Evolutionary conservation across 306 rosid genomes (phyloP).

Genomic region (Acacia confusa): DNA sequence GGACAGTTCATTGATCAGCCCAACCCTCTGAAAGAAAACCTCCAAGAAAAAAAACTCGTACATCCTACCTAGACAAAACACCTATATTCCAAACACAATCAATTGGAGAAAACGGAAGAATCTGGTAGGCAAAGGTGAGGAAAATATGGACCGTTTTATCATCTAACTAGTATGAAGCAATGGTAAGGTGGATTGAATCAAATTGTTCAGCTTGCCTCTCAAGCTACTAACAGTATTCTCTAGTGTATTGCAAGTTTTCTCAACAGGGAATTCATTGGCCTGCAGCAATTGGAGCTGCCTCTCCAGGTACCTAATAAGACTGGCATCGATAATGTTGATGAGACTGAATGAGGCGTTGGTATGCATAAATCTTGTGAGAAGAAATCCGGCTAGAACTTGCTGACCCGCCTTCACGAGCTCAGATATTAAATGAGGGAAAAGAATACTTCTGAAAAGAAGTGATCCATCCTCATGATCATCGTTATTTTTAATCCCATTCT

Average conservation of each 20-base stretch:
- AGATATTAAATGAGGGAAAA: constrained; percentile 68
- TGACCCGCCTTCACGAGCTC: constrained; percentile 92
- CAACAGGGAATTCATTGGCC: constrained; percentile 41
- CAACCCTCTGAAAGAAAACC: constrained; percentile 12
- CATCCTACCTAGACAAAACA: constrained; percentile 30
- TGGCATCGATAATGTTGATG: constrained; percentile 63
- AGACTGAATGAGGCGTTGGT: constrained; percentile 66
- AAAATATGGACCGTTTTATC: constrained; percentile 7
- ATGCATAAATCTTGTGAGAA: constrained; percentile 81
- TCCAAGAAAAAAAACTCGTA: constrained; percentile 9
- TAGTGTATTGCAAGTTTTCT: constrained; percentile 49
- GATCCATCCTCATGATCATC: constrained; percentile 43
- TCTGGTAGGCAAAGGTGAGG: not conserved
- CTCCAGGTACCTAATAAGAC: constrained; percentile 69
- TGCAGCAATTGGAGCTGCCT: constrained; percentile 60
- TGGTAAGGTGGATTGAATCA: constrained; percentile 54
- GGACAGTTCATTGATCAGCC: constrained; percentile 4
- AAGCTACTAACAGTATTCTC: constrained; percentile 54
- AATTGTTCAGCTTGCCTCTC: constrained; percentile 53
- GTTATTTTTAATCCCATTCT: constrained; percentile 32
- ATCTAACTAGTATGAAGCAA: constrained; percentile 37
- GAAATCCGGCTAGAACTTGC: constrained; percentile 76
- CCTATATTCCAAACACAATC: constrained; percentile 3
- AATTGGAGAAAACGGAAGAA: constrained; percentile 3
- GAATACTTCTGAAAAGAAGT: constrained; percentile 51